These are phyloP conservation scores for Albophoma yamanashiensis DNA, from an alignment of 2,329 filamentous ascomycete species.

Conservation along the genomic window DNA sequence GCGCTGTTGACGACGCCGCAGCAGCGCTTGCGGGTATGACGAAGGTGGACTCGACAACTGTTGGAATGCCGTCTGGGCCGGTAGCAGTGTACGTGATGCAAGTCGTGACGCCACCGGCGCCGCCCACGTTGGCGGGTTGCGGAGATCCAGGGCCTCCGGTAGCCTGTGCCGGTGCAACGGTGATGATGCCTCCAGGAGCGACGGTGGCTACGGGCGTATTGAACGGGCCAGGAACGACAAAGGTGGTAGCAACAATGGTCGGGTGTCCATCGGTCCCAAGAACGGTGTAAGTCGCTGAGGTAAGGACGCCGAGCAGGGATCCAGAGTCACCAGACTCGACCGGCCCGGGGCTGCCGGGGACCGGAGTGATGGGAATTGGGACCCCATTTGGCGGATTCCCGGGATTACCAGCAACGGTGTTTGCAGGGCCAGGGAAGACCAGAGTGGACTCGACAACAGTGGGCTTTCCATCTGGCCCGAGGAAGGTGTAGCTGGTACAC, in stretches of 20 bases:
- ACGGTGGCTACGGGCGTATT: slow-evolving; percentile 2
- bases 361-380: slow-evolving; percentile 1
- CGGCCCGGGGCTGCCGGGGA: slow-evolving; percentile 4
- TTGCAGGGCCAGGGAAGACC: slow-evolving; percentile 12
- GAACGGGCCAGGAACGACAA: slow-evolving; percentile 9
- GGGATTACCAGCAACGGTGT: slow-evolving; percentile 3
- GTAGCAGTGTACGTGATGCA: slow-evolving; percentile 18
- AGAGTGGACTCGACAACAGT: slow-evolving; percentile 24
- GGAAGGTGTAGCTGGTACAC: slow-evolving; percentile 9
- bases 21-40: slow-evolving; percentile 11
- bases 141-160: slow-evolving; percentile 5
- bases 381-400: slow-evolving; percentile 5
- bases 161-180: slow-evolving; percentile 11
- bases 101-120: slow-evolving; percentile 11
- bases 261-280: slow-evolving; percentile 16
- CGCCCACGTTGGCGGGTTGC: background rate
- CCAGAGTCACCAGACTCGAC: slow-evolving; percentile 2
- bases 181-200: slow-evolving; percentile 10
- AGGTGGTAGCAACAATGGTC: slow-evolving; percentile 17
- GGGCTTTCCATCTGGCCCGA: slow-evolving; percentile 11
- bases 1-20: slow-evolving; percentile 9
- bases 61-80: slow-evolving; percentile 10
- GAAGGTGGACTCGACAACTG: slow-evolving; percentile 19
- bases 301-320: slow-evolving; percentile 6
- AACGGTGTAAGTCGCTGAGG: slow-evolving; percentile 17